Base-by-base conservation (phyloP, 768 basidiomycete genomes). In the Strobilomyces echinocephalus region DNA sequence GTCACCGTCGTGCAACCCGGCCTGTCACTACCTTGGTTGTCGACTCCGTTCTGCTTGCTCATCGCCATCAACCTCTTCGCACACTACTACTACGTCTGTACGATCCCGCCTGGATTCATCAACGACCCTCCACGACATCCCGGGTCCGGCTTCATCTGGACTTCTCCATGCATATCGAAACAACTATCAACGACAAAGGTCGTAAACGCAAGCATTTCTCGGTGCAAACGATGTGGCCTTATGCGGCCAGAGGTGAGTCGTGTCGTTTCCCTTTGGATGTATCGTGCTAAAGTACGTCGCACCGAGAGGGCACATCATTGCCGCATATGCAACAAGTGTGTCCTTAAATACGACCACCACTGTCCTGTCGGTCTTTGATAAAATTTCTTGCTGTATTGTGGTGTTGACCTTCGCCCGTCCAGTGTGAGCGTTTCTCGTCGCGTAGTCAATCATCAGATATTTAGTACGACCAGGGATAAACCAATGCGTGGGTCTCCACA, bases 401-500 rank as follows among this genome's bases (percentile, higher is more conserved):
- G 12, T 41, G 18, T 44, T 53, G 18, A 49, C 51, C 30, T 45
- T 54, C 34, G 8, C 46, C 28, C 30, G 8, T 43, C 15, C 54
- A 78, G 76, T 78, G 77, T 78, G 56, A 63, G 76, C 70, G 33
- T 33, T 33, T 21, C 44, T 36, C 24, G 35, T 49, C 51, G 5
- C 28, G 12, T 5, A 5, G 24, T 46, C 49, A 20, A 50, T 38
- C n/a, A 28, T 34, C 41, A 21, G 35, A 14, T 21, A 45, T 41
- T 64, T 10, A 62, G 24, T 15, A 6, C 5, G 9, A 21, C 21
- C 16, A 94, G 91, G 94, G 94, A 83, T 97, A 46, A 97, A 97
- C 69, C 91, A 93, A 81, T 98, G 95, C 66, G 95, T 99, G 41
- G 95, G 95, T 11, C 69, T 98, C 8, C 78, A 95, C 66, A 99